phyloP scores from a whole-genome alignment of 257 asterid species.

The Solanum lignicaule region DNA sequence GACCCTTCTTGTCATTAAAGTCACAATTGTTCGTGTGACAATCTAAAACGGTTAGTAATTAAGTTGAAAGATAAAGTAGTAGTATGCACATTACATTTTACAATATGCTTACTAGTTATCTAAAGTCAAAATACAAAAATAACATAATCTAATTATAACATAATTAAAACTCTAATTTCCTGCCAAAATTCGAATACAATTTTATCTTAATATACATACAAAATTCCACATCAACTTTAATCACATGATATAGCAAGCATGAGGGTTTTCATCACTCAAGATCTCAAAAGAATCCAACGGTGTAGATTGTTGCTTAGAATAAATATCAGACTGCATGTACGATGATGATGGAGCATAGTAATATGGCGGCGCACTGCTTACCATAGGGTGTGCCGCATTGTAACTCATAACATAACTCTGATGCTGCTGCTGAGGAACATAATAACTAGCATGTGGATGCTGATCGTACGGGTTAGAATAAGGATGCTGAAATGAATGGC shows the following conservation, averaged over 20 bases:
- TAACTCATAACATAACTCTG: slow-evolving; percentile 42
- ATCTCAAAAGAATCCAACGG: slow-evolving; percentile 59
- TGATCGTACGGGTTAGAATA: not conserved
- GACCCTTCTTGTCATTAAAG: no score
- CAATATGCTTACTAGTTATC: not conserved
- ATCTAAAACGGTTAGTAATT: no score
- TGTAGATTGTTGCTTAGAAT: slow-evolving; percentile 10
- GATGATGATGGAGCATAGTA: slow-evolving; percentile 47
- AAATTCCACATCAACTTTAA: not conserved
- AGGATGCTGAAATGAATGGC: slow-evolving; percentile 17
- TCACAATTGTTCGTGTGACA: no score
- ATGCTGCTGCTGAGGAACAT: slow-evolving; percentile 25
- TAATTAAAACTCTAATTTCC: not conserved
- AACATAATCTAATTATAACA: not conserved
- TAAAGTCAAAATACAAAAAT: not conserved
- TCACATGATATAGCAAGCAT: slow-evolving; percentile 62
- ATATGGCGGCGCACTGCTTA: slow-evolving; percentile 24
- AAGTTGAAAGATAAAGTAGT: no score
- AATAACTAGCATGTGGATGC: slow-evolving; percentile 11
- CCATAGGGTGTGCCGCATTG: slow-evolving; percentile 46
- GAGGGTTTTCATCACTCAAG: slow-evolving; percentile 77
- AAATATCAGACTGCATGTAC: slow-evolving; percentile 18
- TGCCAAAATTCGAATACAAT: not conserved
- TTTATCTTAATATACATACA: not conserved
- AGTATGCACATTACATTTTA: not conserved